Evolutionary conservation across 331 rosid species (phyloP), one percentile per base, ranked within the genome.

Genomic region (Acacia pycnantha): DNA sequence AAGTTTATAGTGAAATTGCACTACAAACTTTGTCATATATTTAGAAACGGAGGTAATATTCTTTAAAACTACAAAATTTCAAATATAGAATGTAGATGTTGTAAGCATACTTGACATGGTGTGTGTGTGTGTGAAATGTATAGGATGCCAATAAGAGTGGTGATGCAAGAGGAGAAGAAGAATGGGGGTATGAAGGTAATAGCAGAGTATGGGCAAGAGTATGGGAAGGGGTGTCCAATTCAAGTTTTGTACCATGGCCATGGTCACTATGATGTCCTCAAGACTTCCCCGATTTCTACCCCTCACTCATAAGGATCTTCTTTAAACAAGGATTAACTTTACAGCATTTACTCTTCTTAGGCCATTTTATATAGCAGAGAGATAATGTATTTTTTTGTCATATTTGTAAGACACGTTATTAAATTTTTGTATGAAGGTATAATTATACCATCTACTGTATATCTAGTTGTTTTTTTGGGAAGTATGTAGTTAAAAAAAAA

Each of bases 131-230:
- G 9, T 1, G 47, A 79, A 85, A 85, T 79, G n/a, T 84, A 4
- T 59, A 95, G 98, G 97, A 84, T 88, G 92, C 98, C 98, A 35
- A 93, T 95, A 81, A 86, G 92, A 31, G 98, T 95, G 43, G 46
- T 86, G 51, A 95, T 89, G 93, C 74, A 85, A 82, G 90, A 90
- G 82, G 90, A 89, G 82, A 86, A 84, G 74, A 87, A 72, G 21
- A 85, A 88, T 4, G 80, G 84, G 2, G 70, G 47, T 43, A 86
- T 91, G 35, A 90, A 76, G 82, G 78, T 88, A 76, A 91, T 93
- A 76, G 97, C 98, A 3, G 98, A 91, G 76, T 93, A 95, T 59
- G 98, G 97, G 65, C 85, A 84, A 44, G 97, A 93, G 75, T 95
- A 93, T 43, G 95, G 95, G 0, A 85, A 83, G 77, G 95, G 90